Evolutionary conservation across 169 alveolate genomes (phyloP).

Genomic region (Plasmodium vivax): DNA sequence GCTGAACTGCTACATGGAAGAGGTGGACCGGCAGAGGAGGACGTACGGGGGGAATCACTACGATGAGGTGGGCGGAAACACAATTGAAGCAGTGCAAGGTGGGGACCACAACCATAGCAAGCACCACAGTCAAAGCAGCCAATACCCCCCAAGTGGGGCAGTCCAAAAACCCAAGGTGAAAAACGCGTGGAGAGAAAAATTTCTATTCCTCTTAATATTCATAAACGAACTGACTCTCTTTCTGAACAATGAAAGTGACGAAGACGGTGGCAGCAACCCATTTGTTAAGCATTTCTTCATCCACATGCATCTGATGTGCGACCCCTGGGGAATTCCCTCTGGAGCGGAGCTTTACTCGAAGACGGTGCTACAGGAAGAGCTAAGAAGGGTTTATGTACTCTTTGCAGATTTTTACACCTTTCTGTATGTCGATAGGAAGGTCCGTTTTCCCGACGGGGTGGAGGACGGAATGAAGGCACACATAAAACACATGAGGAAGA

Average conservation of each 20-base stretch:
- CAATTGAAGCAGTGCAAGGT: too few species aligned
- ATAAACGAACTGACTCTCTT: background rate
- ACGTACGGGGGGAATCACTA: background rate
- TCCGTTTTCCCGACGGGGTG: background rate
- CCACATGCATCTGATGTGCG: background rate
- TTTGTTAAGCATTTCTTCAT: background rate
- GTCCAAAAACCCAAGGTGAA: background rate
- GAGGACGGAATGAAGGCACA: background rate
- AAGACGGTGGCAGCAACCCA: background rate
- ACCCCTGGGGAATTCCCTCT: background rate
- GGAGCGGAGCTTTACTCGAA: background rate
- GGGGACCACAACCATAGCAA: too few species aligned
- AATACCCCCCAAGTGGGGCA: background rate
- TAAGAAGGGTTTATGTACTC: background rate
- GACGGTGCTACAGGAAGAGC: slow-evolving; percentile 5
- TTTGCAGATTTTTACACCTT: background rate
- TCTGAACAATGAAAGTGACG: slow-evolving; percentile 4
- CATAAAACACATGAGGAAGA: background rate
- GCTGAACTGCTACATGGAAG: background rate
- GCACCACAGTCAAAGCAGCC: too few species aligned
- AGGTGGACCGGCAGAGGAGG: background rate
- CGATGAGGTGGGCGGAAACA: background rate
- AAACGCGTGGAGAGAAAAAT: background rate
- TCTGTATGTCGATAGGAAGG: background rate
- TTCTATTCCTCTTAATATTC: background rate